Evolutionary conservation across 1,284 basidiomycete genomes (phyloP).

Genomic region (Sanghuangporus weigelae): DNA sequence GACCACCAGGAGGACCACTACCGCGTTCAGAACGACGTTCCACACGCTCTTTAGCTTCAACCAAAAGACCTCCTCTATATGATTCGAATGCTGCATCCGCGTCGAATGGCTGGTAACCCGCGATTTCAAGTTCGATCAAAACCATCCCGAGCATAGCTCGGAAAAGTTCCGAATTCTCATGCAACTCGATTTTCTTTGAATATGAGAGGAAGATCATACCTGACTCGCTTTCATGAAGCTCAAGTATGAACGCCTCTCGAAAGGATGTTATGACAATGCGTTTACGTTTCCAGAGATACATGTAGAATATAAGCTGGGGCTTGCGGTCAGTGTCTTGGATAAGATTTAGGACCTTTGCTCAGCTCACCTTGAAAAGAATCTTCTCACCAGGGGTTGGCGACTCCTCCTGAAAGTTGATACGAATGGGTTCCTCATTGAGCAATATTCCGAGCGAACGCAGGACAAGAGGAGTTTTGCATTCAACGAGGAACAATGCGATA

Average conservation of each 20-base stretch:
- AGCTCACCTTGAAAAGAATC: not conserved
- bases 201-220: not conserved
- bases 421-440: not conserved
- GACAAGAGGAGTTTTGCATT: not conserved
- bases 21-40: not conserved
- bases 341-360: not conserved
- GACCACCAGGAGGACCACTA: not conserved
- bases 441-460: not conserved
- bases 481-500: not conserved
- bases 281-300: not conserved
- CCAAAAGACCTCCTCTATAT: not conserved
- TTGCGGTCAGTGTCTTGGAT: not conserved
- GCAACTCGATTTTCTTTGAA: not conserved
- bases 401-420: not conserved
- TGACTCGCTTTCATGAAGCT: not conserved
- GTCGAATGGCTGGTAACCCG: not conserved
- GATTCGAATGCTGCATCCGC: not conserved
- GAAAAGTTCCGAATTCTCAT: not conserved
- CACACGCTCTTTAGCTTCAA: not conserved
- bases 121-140: not conserved
- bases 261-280: not conserved
- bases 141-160: not conserved
- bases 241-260: not conserved
- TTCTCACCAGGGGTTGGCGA: not conserved
- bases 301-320: not conserved